Percentiles rank a stretch among this genome's conserved stretches.
Conservation (phyloP, 345 rosid species). For the Jatropha curcas region DNA sequence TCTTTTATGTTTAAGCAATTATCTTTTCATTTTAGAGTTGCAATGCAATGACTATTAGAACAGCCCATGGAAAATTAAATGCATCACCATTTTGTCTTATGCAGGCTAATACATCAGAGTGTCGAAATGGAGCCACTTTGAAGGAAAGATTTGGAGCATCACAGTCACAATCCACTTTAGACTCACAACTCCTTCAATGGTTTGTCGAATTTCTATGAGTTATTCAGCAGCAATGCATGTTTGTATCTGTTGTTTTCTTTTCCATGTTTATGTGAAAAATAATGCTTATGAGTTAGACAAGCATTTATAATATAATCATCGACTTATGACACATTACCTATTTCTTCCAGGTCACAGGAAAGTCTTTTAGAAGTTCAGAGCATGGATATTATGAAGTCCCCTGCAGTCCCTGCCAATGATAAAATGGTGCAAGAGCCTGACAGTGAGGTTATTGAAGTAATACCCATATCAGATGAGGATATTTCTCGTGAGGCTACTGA, state of each 20-base stretch:
- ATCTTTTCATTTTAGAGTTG: background rate
- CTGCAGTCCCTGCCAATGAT: slow-evolving; percentile 25
- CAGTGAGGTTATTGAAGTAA: slow-evolving; percentile 44
- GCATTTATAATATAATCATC: slow-evolving; percentile 13
- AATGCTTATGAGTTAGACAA: slow-evolving; percentile 1
- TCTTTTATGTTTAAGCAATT: background rate
- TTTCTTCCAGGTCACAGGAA: slow-evolving; percentile 63
- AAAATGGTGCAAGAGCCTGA: slow-evolving; percentile 24
- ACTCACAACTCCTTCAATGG: slow-evolving; percentile 68
- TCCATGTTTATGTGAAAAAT: slow-evolving; percentile 11
- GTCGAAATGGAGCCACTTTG: slow-evolving; percentile 73
- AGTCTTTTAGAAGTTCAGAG: slow-evolving; percentile 38
- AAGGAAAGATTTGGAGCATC: slow-evolving; percentile 87
- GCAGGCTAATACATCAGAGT: slow-evolving; percentile 86
- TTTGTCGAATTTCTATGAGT: slow-evolving; percentile 35
- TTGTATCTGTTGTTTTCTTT: slow-evolving; percentile 16
- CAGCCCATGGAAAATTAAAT: background rate
- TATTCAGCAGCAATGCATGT: background rate
- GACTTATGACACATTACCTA: background rate
- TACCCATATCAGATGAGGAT: slow-evolving; percentile 38
- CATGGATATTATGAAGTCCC: slow-evolving; percentile 25
- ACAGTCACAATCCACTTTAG: slow-evolving; percentile 58
- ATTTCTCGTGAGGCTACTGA: slow-evolving; percentile 22
- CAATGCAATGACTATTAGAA: background rate
- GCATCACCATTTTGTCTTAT: slow-evolving; percentile 9